Conservation (phyloP, 768 basidiomycete genomes). For the Pleurotus cornucopiae region DNA sequence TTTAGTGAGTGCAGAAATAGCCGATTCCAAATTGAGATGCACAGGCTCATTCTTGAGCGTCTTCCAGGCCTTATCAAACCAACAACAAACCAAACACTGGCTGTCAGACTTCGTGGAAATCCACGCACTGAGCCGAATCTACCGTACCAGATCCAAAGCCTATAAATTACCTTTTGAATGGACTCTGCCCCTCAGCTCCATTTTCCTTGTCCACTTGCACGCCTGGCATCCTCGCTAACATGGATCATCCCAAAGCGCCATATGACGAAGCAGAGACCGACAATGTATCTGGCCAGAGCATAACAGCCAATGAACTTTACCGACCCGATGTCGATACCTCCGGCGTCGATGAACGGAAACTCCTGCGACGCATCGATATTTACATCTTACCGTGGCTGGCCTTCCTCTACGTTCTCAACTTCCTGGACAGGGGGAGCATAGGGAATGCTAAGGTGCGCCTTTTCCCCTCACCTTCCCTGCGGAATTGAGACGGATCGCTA, state of each 20-base stretch:
- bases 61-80: slow-evolving; percentile 7
- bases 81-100: neutral
- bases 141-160: neutral
- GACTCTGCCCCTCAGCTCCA: neutral
- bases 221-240: neutral
- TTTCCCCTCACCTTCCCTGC: neutral
- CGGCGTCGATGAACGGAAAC: slow-evolving; percentile 46
- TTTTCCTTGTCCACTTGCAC: neutral
- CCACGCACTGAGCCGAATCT: slow-evolving; percentile 6
- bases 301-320: slow-evolving; percentile 26
- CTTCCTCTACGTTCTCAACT: slow-evolving; percentile 71
- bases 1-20: neutral
- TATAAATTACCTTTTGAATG: neutral
- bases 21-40: slow-evolving; percentile 3
- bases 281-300: neutral
- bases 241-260: neutral
- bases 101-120: slow-evolving; percentile 7
- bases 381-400: slow-evolving; percentile 74
- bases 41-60: neutral
- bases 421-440: slow-evolving; percentile 62
- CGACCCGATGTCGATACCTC: slow-evolving; percentile 50
- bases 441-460: slow-evolving; percentile 66
- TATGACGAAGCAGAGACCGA: neutral
- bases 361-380: slow-evolving; percentile 59
- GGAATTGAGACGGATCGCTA: neutral